phyloP scores from a whole-genome alignment of 441 rosid species.

The Erodium chrysanthum region DNA sequence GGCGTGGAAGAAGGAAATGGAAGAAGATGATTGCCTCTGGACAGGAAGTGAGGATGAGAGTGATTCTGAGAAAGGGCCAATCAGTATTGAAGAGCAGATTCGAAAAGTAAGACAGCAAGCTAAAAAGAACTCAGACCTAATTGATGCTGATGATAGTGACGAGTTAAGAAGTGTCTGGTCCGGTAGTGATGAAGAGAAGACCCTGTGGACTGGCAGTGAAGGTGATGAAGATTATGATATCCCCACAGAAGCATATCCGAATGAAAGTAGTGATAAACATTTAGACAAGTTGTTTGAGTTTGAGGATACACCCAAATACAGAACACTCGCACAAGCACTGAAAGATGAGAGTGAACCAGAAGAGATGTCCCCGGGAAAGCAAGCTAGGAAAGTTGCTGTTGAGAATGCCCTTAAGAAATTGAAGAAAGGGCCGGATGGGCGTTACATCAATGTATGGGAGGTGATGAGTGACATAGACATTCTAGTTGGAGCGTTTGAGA shows the following conservation, averaged over 20 bases:
- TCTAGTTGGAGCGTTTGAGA: conserved; percentile 77
- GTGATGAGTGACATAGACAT: conserved; percentile 84
- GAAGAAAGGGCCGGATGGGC: conserved; percentile 88
- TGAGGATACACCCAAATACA: conserved; percentile 76
- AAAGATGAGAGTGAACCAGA: conserved; percentile 69
- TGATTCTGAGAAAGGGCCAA: conserved; percentile 23
- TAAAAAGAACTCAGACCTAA: conserved; percentile 47
- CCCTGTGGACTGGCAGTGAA: conserved; percentile 89
- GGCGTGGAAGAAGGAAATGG: conserved; percentile 57
- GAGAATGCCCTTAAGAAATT: conserved; percentile 85
- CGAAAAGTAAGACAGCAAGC: conserved; percentile 58
- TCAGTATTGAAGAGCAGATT: conserved; percentile 38
- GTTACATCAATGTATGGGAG: conserved; percentile 82
- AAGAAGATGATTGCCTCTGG: conserved; percentile 57
- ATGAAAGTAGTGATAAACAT: conserved; percentile 64
- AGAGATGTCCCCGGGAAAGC: conserved; percentile 81
- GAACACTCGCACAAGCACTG: conserved; percentile 62
- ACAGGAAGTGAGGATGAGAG: conserved; percentile 74
- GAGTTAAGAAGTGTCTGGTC: conserved; percentile 78
- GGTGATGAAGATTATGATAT: conserved; percentile 48
- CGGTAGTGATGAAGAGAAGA: conserved; percentile 82
- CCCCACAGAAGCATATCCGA: conserved; percentile 72
- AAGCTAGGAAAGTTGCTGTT: conserved; percentile 80
- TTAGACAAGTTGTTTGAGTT: conserved; percentile 77
- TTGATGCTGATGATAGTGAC: conserved; percentile 82